Evolutionary conservation across 1,284 basidiomycete species (phyloP).

Genomic region (Crepidotus sp.): DNA sequence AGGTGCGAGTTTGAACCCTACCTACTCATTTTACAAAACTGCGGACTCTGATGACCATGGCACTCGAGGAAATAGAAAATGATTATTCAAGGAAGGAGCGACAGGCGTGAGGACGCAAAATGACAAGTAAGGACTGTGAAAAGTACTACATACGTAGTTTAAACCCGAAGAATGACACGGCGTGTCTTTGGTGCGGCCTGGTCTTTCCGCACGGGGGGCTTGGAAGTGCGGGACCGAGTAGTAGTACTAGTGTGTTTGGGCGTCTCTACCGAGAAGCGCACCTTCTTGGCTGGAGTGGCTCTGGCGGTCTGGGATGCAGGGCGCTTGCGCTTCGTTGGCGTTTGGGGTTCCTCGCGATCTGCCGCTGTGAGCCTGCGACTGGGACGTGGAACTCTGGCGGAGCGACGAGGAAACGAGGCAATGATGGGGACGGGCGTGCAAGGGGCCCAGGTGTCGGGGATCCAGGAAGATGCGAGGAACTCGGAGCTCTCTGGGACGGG

Average conservation of each 20-base stretch:
- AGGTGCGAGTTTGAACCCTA: no score
- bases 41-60: no score
- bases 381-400: background rate
- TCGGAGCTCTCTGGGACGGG: background rate
- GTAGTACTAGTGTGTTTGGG: conserved; percentile 6
- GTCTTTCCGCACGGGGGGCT: no score
- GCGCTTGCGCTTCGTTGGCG: conserved; percentile 7
- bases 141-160: no score
- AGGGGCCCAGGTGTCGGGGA: background rate
- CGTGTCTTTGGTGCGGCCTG: no score
- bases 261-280: background rate
- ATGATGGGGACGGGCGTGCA: background rate
- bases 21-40: no score
- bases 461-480: background rate
- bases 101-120: no score
- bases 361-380: background rate
- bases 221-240: background rate
- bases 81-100: no score
- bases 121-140: no score
- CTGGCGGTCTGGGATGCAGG: background rate
- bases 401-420: conserved; percentile 1
- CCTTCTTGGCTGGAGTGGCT: conserved; percentile 1
- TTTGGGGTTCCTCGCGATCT: background rate
- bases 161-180: no score
- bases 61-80: no score